These are phyloP conservation scores for Nigrospora osmanthi DNA, from an alignment of 2,329 filamentous ascomycete genomes.

Conservation along the genomic window DNA sequence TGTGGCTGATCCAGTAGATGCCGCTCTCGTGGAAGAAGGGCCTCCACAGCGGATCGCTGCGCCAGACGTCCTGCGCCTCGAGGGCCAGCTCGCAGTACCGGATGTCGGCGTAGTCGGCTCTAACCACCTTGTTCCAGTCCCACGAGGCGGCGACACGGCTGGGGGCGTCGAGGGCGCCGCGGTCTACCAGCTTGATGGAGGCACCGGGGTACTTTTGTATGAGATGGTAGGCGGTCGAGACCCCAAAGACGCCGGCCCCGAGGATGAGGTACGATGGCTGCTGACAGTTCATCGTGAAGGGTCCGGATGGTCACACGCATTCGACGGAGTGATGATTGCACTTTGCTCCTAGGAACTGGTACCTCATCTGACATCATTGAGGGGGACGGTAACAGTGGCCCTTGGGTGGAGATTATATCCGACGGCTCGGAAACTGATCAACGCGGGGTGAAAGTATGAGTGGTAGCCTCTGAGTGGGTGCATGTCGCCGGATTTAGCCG, in stretches of 20 bases:
- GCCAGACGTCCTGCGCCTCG: constrained; percentile 54
- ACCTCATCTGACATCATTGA: too few relatives aligned
- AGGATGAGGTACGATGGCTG: constrained; percentile 38
- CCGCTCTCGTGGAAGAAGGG: constrained; percentile 42
- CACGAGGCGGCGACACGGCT: constrained; percentile 53
- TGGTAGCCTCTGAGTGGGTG: too few relatives aligned
- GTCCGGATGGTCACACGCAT: too few relatives aligned
- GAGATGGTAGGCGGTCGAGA: constrained; percentile 58
- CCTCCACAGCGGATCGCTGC: constrained; percentile 34
- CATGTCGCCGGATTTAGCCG: too few relatives aligned
- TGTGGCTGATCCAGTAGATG: constrained; percentile 47
- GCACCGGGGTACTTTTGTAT: constrained; percentile 40
- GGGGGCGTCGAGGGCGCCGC: constrained; percentile 41
- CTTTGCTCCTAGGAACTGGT: too few relatives aligned
- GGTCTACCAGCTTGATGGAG: constrained; percentile 49
- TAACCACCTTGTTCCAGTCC: constrained; percentile 68
- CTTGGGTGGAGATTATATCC: too few relatives aligned
- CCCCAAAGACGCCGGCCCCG: constrained; percentile 59
- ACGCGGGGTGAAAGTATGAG: too few relatives aligned
- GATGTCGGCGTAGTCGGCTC: constrained; percentile 59
- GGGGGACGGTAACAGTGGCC: too few relatives aligned
- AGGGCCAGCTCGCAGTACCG: constrained; percentile 57
- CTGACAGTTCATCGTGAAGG: too few relatives aligned
- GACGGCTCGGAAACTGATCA: too few relatives aligned
- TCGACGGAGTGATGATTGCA: too few relatives aligned